Evolutionary conservation across 2,329 filamentous ascomycete species (phyloP), one percentile per base, ranked within the genome.

Genomic region (Pseudogymnoascus sp.): DNA sequence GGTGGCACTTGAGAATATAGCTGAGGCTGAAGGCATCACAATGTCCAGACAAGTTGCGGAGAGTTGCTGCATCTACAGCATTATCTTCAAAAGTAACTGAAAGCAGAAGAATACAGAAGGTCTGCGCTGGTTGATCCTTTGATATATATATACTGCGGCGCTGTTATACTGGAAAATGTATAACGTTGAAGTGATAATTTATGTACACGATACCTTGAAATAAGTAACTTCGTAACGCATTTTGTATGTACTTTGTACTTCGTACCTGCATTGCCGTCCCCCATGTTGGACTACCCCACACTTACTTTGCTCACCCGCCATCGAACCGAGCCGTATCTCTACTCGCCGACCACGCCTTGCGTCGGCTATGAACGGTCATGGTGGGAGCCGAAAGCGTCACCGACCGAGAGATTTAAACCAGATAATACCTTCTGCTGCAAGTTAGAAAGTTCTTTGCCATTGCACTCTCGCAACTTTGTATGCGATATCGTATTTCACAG

Each of bases 361-460:
- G 30, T 52, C 45, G 45, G 45, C 45, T 52, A 52, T 26, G 45
- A 30, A 52, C 45, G 45, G 45, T 52, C 45, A 52, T 52, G 9
- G 45, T 52, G 26, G 45, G 45, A 52, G 45, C 45, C 45, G 45
- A 52, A 52, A 52, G 45, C 45, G 23, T 52, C 45, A 13, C 28
- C 21, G 45, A 52, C 45, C 45, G 26, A 30, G 4, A 33, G n/a
- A 12, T 52, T 18, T 52, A 52, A 52, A 52, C 45, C 45, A 52
- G 18, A 52, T 52, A 8, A 10, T n/a, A 30, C 23, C n/a, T n/a
- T 23, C 41, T 30, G n/a, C 41, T 13, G 41, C n/a, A 48, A 15
- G 3, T 18, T 30, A 10, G 30, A 5, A 52, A 30, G 26, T 52
- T 52, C 15, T 52, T 30, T 30, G 45, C 9, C 15, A 52, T 52